Evolutionary conservation across 2,329 filamentous ascomycete genomes (phyloP), one percentile per base, ranked within the genome.

Genomic region (Harringtonia aguacate): DNA sequence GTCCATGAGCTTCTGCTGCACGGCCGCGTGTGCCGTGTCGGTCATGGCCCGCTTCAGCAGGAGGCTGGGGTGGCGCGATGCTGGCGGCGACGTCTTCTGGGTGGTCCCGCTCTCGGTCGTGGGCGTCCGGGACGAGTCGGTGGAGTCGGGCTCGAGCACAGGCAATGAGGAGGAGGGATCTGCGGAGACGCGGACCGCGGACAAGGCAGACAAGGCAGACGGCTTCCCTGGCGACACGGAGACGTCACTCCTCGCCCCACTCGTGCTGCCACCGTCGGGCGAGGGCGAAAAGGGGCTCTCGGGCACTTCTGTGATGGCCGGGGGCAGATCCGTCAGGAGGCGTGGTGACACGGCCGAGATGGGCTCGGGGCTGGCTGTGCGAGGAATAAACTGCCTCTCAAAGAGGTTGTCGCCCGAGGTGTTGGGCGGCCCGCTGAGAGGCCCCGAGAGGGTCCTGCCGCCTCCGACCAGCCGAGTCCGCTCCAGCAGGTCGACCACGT

Each of bases 401-500:
- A 97, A 95, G 2, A 92, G 65, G 56, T 95, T 95, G 41, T 80
- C 79, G 33, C 76, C 77, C 40, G 83, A 77, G 49, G 84, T 58
- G 44, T 82, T 71, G 22, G 88, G 79, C 21, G 90, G 89, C 7
- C 89, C 88, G 2, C 83, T 95, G 41, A 94, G 61, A 30, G 90
- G 86, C 4, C 82, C 85, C 51, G 58, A 57, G 37, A 64, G 56
- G 20, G 41, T 35, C 14, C 79, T 81, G 43, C 81, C 79, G 31
- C 79, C 73, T 17, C 79, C 82, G 44, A 90, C 78, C 21, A 95
- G 65, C 52, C 90, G 86, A 38, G 89, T 86, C 55, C 81, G 81
- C 36, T 86, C 81, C 48, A 95, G 68, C 46, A 95, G 69, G 56
- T 97, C 89, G 63, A 95, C 77, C 84, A 95, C 88, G 56, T 81